phyloP scores from a whole-genome alignment of 1,139 yeast genomes.

The Magnusiomyces suaveolens region DNA sequence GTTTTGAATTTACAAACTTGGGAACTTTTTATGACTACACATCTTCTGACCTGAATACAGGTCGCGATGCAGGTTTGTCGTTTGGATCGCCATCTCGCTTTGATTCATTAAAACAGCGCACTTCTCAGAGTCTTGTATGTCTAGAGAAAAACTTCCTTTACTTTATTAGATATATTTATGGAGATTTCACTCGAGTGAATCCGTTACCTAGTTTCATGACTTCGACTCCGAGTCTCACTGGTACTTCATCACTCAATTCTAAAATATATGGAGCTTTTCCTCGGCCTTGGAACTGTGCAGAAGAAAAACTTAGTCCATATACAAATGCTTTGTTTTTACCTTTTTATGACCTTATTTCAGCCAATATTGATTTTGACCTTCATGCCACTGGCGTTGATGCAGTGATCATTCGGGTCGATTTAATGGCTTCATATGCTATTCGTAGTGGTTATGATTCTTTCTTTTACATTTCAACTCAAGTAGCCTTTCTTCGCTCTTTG shows the following conservation, averaged over 20 bases:
- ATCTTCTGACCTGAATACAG: background rate
- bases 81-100: background rate
- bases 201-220: background rate
- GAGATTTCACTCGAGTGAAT: constrained; percentile 4
- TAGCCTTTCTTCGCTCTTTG: constrained; percentile 13
- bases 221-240: background rate
- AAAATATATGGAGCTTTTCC: background rate
- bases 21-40: constrained; percentile 8
- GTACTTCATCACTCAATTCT: background rate
- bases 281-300: constrained; percentile 7
- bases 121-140: constrained; percentile 15
- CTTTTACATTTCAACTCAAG: constrained; percentile 15
- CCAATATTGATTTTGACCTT: constrained; percentile 15
- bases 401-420: constrained; percentile 16
- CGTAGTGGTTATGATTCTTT: constrained; percentile 9
- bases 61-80: background rate
- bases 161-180: constrained; percentile 15
- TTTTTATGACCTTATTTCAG: constrained; percentile 14
- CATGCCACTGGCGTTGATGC: constrained; percentile 20
- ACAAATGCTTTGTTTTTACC: constrained; percentile 18
- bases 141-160: constrained; percentile 17
- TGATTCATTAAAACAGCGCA: background rate
- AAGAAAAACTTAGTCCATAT: constrained; percentile 11
- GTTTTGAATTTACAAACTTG: constrained; percentile 19
- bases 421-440: constrained; percentile 15